These are phyloP conservation scores for Phytophthora crassamura DNA, from an alignment of 352 stramenopile genomes.

Conservation along the genomic window DNA sequence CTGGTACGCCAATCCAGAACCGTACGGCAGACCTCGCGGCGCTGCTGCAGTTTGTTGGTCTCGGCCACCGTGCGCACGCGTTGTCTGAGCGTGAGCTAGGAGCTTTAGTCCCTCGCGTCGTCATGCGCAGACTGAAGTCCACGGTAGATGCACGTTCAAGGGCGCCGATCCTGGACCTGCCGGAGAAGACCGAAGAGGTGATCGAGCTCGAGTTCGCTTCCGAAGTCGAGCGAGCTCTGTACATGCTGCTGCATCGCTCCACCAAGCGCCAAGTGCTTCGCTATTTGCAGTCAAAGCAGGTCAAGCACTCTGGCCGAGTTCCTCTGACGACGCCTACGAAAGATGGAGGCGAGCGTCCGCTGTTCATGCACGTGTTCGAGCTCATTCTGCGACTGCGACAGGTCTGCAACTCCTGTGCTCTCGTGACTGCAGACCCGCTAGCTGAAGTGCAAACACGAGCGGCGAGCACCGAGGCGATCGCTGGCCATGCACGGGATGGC, in stretches of 20 bases:
- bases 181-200: slow-evolving; percentile 65
- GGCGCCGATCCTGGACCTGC: slow-evolving; percentile 65
- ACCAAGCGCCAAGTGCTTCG: slow-evolving; percentile 83
- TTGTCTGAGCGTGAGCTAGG: slow-evolving; percentile 70
- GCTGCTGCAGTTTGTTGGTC: slow-evolving; percentile 88
- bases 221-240: slow-evolving; percentile 81
- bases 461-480: slow-evolving; percentile 22
- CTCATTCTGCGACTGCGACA: slow-evolving; percentile 88
- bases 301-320: slow-evolving; percentile 29
- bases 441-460: slow-evolving; percentile 48
- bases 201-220: slow-evolving; percentile 65
- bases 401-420: slow-evolving; percentile 71
- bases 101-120: slow-evolving; percentile 76
- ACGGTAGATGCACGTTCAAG: slow-evolving; percentile 54
- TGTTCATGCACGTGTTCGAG: slow-evolving; percentile 92
- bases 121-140: slow-evolving; percentile 88
- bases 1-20: slow-evolving; percentile 92
- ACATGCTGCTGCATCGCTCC: slow-evolving; percentile 79
- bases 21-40: slow-evolving; percentile 83
- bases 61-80: slow-evolving; percentile 60
- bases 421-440: slow-evolving; percentile 66
- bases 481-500: slow-evolving; percentile 23
- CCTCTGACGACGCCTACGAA: slow-evolving; percentile 26
- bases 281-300: slow-evolving; percentile 65
- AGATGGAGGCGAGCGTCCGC: slow-evolving; percentile 31